Evolutionary conservation across 371 early-diverging fungal genomes (phyloP).

Genomic region (Nosema muscidifuracis): DNA sequence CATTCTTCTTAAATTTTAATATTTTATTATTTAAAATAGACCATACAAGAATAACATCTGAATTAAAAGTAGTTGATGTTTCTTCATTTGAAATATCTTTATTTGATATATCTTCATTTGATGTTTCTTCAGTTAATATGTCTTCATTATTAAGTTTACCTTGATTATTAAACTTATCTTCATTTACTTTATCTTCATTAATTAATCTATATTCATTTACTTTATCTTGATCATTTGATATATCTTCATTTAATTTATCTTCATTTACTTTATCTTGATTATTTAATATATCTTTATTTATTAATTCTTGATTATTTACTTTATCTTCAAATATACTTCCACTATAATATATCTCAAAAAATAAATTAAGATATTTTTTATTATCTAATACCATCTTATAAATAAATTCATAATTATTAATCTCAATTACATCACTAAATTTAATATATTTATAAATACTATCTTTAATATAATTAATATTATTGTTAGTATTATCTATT

Average conservation of each 20-base stretch:
- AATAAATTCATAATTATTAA: constrained; percentile 5
- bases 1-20: background rate
- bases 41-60: background rate
- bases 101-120: too few relatives aligned
- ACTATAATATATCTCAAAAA: background rate
- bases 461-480: constrained; percentile 17
- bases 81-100: too few relatives aligned
- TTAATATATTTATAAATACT: background rate
- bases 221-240: background rate
- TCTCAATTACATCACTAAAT: background rate
- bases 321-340: background rate
- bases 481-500: constrained; percentile 29
- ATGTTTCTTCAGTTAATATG: too few relatives aligned
- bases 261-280: too few relatives aligned
- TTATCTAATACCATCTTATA: constrained; percentile 12
- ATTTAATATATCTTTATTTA: too few relatives aligned
- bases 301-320: too few relatives aligned
- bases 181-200: too few relatives aligned
- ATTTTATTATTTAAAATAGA: background rate
- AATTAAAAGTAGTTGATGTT: too few relatives aligned
- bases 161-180: too few relatives aligned
- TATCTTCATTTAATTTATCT: too few relatives aligned
- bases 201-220: background rate
- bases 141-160: too few relatives aligned
- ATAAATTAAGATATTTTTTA: background rate